phyloP scores from a whole-genome alignment of 2,329 filamentous ascomycete genomes.

The Fusarium clavum region DNA sequence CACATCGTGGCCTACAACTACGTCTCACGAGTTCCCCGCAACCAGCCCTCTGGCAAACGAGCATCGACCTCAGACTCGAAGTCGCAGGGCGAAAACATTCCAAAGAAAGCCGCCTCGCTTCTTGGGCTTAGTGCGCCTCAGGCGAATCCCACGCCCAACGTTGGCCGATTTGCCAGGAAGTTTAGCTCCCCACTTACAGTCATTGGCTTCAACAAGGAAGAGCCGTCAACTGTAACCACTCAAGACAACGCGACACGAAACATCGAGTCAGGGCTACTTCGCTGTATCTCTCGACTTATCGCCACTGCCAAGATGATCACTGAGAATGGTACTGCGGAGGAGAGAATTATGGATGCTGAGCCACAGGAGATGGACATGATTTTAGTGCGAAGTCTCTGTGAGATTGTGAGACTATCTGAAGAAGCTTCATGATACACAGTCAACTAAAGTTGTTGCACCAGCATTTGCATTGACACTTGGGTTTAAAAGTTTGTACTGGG shows the following conservation, averaged over 20 bases:
- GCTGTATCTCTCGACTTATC: slow-evolving; percentile 64
- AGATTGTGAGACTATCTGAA: slow-evolving; percentile 56
- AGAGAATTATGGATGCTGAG: slow-evolving; percentile 48
- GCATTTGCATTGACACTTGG: not conserved
- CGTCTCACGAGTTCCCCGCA: slow-evolving; percentile 53
- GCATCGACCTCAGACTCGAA: slow-evolving; percentile 30
- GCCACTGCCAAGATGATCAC: slow-evolving; percentile 58
- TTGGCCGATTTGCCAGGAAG: slow-evolving; percentile 44
- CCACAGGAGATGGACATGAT: slow-evolving; percentile 51
- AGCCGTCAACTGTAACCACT: slow-evolving; percentile 38
- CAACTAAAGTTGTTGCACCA: not conserved
- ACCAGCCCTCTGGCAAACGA: slow-evolving; percentile 35
- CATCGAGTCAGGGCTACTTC: slow-evolving; percentile 62
- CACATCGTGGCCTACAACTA: slow-evolving; percentile 71
- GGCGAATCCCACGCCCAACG: slow-evolving; percentile 28
- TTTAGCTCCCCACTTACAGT: slow-evolving; percentile 44
- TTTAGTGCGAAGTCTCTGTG: slow-evolving; percentile 56
- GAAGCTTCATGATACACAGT: slow-evolving; percentile 36
- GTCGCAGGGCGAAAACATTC: slow-evolving; percentile 53
- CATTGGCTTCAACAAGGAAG: slow-evolving; percentile 46
- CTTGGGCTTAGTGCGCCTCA: slow-evolving; percentile 58
- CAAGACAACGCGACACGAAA: slow-evolving; percentile 55
- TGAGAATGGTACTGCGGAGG: slow-evolving; percentile 46
- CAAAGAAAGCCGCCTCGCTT: slow-evolving; percentile 64
- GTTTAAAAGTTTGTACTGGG: slow-evolving; percentile 2